These are phyloP conservation scores for Lipomyces starkeyi DNA, from an alignment of 805 yeast species.

Conservation along the genomic window DNA sequence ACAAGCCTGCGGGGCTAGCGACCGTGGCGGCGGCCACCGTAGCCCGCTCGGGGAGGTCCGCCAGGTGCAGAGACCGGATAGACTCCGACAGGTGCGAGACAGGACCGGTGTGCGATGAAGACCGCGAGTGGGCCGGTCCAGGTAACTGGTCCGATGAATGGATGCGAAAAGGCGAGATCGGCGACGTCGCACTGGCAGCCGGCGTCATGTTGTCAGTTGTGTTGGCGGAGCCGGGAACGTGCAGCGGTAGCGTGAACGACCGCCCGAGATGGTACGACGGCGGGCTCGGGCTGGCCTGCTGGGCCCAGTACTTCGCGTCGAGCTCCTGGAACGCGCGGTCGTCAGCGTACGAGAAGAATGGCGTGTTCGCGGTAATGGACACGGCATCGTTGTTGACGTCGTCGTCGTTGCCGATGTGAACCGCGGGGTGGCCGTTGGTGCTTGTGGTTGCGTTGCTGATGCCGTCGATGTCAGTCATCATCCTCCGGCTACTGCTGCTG, in stretches of 20 bases:
- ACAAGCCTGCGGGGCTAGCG: neutral
- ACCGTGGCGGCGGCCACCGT: neutral
- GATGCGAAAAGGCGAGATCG: slow-evolving; percentile 4
- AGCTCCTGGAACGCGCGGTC: slow-evolving; percentile 32
- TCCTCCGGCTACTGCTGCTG: neutral
- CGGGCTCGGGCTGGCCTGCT: slow-evolving; percentile 20
- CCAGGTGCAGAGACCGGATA: slow-evolving; percentile 17
- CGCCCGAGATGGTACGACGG: slow-evolving; percentile 6
- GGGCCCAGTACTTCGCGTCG: slow-evolving; percentile 38
- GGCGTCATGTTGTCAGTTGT: neutral
- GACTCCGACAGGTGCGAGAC: slow-evolving; percentile 19
- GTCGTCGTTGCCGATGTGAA: neutral
- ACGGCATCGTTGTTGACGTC: neutral
- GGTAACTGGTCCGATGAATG: neutral
- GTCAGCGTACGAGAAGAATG: slow-evolving; percentile 34
- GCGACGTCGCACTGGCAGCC: slow-evolving; percentile 8
- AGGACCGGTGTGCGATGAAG: slow-evolving; percentile 8
- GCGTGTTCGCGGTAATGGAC: slow-evolving; percentile 15
- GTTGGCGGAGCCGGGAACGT: neutral
- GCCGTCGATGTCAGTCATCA: neutral
- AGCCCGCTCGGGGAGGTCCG: neutral
- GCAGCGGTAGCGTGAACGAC: slow-evolving; percentile 16
- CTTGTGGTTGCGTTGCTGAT: neutral
- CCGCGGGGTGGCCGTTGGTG: neutral
- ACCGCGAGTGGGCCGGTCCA: neutral